Percentiles rank a stretch among this genome's conserved stretches.
Conservation (phyloP, 1,284 basidiomycete species). For the Ustilago crameri region DNA sequence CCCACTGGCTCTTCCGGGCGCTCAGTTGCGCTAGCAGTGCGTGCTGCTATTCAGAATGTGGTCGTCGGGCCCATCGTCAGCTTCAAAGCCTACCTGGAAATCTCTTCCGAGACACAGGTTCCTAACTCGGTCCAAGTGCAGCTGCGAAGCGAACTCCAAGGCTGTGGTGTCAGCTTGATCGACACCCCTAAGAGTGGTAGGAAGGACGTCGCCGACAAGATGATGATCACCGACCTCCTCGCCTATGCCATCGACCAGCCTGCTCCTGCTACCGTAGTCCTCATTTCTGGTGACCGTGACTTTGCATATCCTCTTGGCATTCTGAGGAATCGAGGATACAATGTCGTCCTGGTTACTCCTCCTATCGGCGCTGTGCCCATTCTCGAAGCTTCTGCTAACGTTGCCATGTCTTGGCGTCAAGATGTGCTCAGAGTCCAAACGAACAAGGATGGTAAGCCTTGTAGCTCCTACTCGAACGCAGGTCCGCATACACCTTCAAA, state of each 20-base stretch:
- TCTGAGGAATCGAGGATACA: constrained; percentile 58
- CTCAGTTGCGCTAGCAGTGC: constrained; percentile 50
- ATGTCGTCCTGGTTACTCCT: constrained; percentile 56
- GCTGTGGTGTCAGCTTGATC: constrained; percentile 61
- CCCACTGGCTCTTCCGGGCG: constrained; percentile 59
- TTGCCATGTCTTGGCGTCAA: constrained; percentile 59
- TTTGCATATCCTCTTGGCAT: constrained; percentile 62
- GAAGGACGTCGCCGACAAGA: constrained; percentile 63
- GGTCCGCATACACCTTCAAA: constrained; percentile 32
- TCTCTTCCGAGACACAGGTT: constrained; percentile 46
- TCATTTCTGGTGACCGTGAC: constrained; percentile 62
- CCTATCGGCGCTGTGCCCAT: constrained; percentile 60
- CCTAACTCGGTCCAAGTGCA: constrained; percentile 49
- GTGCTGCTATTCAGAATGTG: constrained; percentile 48
- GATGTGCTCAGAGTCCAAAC: constrained; percentile 58
- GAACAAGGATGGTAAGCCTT: constrained; percentile 48
- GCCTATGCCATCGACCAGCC: constrained; percentile 61
- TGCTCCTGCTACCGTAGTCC: constrained; percentile 56
- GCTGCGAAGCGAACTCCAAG: constrained; percentile 61
- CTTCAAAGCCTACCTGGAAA: constrained; percentile 64
- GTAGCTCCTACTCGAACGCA: constrained; percentile 30
- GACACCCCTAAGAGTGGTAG: constrained; percentile 62
- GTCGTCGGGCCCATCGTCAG: constrained; percentile 50
- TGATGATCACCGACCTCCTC: constrained; percentile 63
- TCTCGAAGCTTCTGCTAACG: constrained; percentile 57